phyloP scores from a whole-genome alignment of 176 grass and related monocot species.

The Raddia distichophylla region DNA sequence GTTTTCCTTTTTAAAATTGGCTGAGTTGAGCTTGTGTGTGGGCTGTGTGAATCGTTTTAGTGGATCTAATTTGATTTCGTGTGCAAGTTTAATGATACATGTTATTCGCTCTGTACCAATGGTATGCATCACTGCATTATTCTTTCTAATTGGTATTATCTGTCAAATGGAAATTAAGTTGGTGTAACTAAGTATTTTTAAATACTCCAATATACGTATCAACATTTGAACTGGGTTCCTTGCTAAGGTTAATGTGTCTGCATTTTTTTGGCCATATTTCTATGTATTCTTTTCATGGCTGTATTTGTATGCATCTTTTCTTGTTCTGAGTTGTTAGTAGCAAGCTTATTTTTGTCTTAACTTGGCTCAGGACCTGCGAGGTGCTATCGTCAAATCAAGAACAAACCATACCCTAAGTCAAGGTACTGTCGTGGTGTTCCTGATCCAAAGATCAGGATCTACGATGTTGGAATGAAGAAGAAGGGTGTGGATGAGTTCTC shows the following conservation, averaged over 20 bases:
- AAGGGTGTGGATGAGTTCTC: conserved; percentile 72
- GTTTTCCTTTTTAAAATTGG: background rate
- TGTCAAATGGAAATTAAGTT: background rate
- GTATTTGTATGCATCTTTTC: no score
- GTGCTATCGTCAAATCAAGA: conserved; percentile 87
- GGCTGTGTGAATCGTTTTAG: background rate
- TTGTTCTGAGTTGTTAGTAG: background rate
- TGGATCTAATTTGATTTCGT: background rate
- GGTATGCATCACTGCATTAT: background rate
- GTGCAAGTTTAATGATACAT: background rate
- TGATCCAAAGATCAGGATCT: conserved; percentile 84
- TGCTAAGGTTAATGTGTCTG: background rate
- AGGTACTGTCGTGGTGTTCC: conserved; percentile 86
- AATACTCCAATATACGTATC: background rate
- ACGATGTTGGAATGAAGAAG: conserved; percentile 85
- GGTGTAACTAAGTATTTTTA: background rate
- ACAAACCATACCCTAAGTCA: conserved; percentile 83
- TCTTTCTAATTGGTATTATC: background rate
- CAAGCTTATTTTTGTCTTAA: background rate
- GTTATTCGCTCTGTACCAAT: background rate
- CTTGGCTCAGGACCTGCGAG: conserved; percentile 55
- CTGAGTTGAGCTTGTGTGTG: background rate
- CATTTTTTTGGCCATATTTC: background rate
- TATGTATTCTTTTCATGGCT: background rate
- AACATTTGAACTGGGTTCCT: no score